Conservation (phyloP, 139 green algal species). For the Chlorella sp. region DNA sequence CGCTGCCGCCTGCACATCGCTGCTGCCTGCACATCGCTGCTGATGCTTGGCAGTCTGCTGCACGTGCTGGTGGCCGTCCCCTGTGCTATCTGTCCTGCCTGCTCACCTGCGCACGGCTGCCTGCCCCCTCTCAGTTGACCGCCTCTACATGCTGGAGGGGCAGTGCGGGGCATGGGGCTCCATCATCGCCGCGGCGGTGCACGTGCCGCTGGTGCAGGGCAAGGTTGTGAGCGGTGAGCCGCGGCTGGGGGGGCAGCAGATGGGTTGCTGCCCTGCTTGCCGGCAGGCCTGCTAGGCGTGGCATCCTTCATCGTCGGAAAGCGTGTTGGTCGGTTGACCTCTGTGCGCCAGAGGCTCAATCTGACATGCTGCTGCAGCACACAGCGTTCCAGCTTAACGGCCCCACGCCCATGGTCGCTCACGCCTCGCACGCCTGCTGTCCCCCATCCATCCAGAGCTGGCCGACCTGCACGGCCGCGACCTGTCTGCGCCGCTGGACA, state of each 20-base stretch:
- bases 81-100: neutral
- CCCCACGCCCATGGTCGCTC: neutral
- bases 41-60: neutral
- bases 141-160: slow-evolving; percentile 32
- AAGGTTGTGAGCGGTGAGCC: slow-evolving; percentile 12
- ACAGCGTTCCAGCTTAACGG: too few species aligned
- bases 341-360: too few species aligned
- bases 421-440: neutral
- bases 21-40: neutral
- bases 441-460: neutral
- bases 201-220: slow-evolving; percentile 32
- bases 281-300: neutral
- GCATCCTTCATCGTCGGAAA: neutral
- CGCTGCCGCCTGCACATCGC: neutral
- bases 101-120: neutral
- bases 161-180: slow-evolving; percentile 40
- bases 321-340: too few species aligned
- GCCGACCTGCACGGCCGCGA: neutral
- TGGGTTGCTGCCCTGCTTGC: neutral
- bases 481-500: slow-evolving; percentile 3
- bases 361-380: too few species aligned
- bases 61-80: neutral
- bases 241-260: too few species aligned
- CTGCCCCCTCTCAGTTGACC: slow-evolving; percentile 16
- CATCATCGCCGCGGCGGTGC: slow-evolving; percentile 38